phyloP scores from a whole-genome alignment of 1,284 basidiomycete genomes.

The Stereum hirsutum region DNA sequence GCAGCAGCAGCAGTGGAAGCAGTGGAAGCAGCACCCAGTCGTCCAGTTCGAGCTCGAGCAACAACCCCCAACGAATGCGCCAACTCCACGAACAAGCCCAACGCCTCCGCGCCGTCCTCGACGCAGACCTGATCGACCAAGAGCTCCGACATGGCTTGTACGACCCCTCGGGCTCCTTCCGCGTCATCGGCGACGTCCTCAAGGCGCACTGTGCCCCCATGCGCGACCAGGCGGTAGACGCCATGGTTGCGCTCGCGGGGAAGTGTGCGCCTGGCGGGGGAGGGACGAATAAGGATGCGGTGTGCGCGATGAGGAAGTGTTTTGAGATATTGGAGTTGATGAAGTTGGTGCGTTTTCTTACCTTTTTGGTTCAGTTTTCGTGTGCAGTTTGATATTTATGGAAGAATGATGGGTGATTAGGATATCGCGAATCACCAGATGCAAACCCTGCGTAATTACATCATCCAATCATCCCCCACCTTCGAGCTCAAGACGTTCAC shows the following conservation, averaged over 20 bases:
- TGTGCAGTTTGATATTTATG: constrained; percentile 5
- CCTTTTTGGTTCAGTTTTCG: constrained; percentile 3
- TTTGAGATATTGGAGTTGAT: constrained; percentile 91
- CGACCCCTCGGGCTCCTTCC: constrained; percentile 75
- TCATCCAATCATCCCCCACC: constrained; percentile 72
- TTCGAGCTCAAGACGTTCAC: constrained; percentile 80
- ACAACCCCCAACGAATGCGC: constrained; percentile 34
- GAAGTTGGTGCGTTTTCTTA: constrained; percentile 68
- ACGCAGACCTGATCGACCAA: constrained; percentile 70
- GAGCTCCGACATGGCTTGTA: constrained; percentile 75
- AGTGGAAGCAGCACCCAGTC: too few species aligned
- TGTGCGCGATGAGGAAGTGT: constrained; percentile 74
- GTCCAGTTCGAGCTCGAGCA: too few species aligned
- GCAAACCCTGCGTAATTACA: constrained; percentile 77
- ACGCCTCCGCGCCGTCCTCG: constrained; percentile 54
- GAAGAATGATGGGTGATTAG: too few species aligned
- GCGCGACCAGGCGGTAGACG: constrained; percentile 78
- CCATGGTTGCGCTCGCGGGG: constrained; percentile 68
- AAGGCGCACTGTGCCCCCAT: constrained; percentile 92
- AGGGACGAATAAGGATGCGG: constrained; percentile 55
- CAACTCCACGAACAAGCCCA: constrained; percentile 49
- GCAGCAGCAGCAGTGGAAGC: too few species aligned
- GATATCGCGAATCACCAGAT: constrained; percentile 96
- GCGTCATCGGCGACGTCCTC: constrained; percentile 72
- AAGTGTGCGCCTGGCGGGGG: constrained; percentile 43